phyloP scores from a whole-genome alignment of 2,329 filamentous ascomycete species.

The Diaporthe helianthi region DNA sequence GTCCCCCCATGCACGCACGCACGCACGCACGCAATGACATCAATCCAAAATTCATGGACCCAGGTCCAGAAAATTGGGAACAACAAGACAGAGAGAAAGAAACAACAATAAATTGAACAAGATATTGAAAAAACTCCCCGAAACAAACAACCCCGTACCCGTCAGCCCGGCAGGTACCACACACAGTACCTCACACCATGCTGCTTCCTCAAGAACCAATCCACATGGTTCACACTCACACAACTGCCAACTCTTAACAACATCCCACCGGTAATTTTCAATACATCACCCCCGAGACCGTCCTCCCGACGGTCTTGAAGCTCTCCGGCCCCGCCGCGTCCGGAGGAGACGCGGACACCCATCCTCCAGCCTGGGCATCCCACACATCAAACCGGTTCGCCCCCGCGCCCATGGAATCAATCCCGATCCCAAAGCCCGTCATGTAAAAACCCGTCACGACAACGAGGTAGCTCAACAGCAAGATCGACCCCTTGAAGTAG shows the following conservation, averaged over 20 bases:
- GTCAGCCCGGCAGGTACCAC: background rate
- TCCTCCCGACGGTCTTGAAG: slow-evolving; percentile 60
- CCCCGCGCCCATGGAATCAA: slow-evolving; percentile 40
- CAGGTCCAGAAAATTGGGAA: background rate
- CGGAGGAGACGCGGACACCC: slow-evolving; percentile 47
- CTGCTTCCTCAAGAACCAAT: background rate
- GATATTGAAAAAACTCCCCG: slow-evolving; percentile 14
- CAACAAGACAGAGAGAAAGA: background rate
- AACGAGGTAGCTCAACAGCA: slow-evolving; percentile 91
- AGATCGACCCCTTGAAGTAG: slow-evolving; percentile 98
- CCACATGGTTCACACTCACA: background rate
- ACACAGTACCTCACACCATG: background rate
- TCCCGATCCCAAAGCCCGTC: slow-evolving; percentile 56
- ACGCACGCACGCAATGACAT: background rate
- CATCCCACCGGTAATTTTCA: slow-evolving; percentile 29
- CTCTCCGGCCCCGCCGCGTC: background rate
- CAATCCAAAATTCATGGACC: background rate
- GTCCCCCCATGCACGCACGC: background rate
- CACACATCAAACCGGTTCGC: slow-evolving; percentile 60
- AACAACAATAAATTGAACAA: background rate
- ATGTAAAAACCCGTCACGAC: slow-evolving; percentile 93
- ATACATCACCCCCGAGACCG: slow-evolving; percentile 48
- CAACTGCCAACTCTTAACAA: background rate
- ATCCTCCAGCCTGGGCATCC: slow-evolving; percentile 56
- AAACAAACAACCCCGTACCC: background rate